Evolutionary conservation across 805 yeast genomes (phyloP).

Genomic region (Starmerella floricola): DNA sequence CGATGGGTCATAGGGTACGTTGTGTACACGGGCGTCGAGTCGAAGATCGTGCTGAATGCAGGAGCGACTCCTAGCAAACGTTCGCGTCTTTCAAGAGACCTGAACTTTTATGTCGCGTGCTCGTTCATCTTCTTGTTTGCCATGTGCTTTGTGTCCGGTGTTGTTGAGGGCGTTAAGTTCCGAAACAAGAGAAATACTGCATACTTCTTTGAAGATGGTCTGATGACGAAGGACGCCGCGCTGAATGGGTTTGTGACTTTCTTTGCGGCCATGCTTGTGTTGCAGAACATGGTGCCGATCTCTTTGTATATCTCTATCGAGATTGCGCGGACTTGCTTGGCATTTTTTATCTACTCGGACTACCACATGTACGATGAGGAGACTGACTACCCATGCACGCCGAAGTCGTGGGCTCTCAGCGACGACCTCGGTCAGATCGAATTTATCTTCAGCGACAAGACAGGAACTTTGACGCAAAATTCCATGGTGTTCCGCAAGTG

Average conservation of each 20-base stretch:
- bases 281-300: slow-evolving; percentile 69
- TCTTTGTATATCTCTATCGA: slow-evolving; percentile 69
- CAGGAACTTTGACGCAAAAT: slow-evolving; percentile 75
- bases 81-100: slow-evolving; percentile 50
- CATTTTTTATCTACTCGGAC: slow-evolving; percentile 62
- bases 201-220: slow-evolving; percentile 46
- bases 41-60: slow-evolving; percentile 66
- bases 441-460: slow-evolving; percentile 69
- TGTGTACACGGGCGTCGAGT: slow-evolving; percentile 63
- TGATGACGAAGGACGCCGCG: slow-evolving; percentile 48
- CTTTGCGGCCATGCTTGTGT: slow-evolving; percentile 59
- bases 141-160: slow-evolving; percentile 56
- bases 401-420: slow-evolving; percentile 72
- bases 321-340: slow-evolving; percentile 65
- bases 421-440: slow-evolving; percentile 80
- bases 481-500: slow-evolving; percentile 75
- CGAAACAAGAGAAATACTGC: slow-evolving; percentile 36
- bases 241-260: slow-evolving; percentile 56
- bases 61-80: slow-evolving; percentile 68
- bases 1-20: slow-evolving; percentile 66
- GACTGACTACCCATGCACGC: slow-evolving; percentile 64
- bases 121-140: slow-evolving; percentile 52
- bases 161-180: slow-evolving; percentile 57
- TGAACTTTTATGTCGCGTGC: slow-evolving; percentile 52
- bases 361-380: slow-evolving; percentile 54